These are phyloP conservation scores for Infundibulicybe gibba DNA, from an alignment of 768 basidiomycete genomes.

Conservation along the genomic window DNA sequence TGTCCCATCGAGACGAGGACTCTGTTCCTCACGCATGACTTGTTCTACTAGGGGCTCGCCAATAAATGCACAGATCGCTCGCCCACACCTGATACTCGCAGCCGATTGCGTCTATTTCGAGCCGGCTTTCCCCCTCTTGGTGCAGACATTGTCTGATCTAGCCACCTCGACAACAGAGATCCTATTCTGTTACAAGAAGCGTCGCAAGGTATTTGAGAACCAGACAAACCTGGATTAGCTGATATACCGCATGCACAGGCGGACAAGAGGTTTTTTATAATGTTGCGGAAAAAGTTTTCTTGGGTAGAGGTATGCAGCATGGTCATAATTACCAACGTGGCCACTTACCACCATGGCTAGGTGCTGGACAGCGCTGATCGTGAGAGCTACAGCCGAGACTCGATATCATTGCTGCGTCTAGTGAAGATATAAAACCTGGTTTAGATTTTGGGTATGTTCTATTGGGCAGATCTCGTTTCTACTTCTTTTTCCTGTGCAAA, in stretches of 20 bases:
- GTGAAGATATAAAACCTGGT: slow-evolving; percentile 17
- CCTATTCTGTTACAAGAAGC: slow-evolving; percentile 91
- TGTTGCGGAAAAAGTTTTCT: slow-evolving; percentile 74
- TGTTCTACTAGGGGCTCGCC: slow-evolving; percentile 56
- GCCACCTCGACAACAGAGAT: slow-evolving; percentile 57
- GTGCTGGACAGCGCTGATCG: slow-evolving; percentile 62
- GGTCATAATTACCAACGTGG: background rate
- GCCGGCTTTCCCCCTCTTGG: slow-evolving; percentile 85
- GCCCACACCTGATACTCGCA: slow-evolving; percentile 72
- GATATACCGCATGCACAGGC: slow-evolving; percentile 43
- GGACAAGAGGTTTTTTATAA: slow-evolving; percentile 80
- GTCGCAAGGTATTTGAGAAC: slow-evolving; percentile 62
- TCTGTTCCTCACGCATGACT: slow-evolving; percentile 6
- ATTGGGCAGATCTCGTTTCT: too few relatives aligned
- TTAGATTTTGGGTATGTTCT: too few relatives aligned
- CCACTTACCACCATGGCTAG: slow-evolving; percentile 24
- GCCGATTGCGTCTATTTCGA: slow-evolving; percentile 98
- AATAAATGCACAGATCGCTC: slow-evolving; percentile 41
- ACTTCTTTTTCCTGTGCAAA: too few relatives aligned
- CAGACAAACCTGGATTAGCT: background rate
- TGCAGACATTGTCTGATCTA: slow-evolving; percentile 72
- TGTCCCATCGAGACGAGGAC: slow-evolving; percentile 5
- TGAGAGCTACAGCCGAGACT: slow-evolving; percentile 56
- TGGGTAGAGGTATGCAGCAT: slow-evolving; percentile 56
- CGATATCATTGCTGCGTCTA: slow-evolving; percentile 60